Evolutionary conservation across 345 rosid genomes (phyloP).

Genomic region (Linum trigynum): DNA sequence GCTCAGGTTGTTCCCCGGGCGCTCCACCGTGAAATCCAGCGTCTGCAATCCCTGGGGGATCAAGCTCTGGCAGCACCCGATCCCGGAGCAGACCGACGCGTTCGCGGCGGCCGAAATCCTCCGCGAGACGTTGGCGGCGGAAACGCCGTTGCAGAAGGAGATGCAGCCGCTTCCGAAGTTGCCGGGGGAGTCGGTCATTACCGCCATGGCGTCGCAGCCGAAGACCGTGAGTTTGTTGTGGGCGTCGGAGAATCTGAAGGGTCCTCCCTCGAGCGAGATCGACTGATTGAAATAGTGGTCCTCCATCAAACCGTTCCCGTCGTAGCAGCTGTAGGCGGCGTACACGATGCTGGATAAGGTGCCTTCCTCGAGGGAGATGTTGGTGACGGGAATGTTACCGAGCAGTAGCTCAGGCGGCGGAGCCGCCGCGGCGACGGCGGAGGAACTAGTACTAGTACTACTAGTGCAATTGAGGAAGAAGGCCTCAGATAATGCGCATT

Average conservation of each 20-base stretch:
- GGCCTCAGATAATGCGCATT: background rate
- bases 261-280: background rate
- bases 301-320: background rate
- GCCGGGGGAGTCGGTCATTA: background rate
- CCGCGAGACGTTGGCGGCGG: background rate
- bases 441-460: too few species aligned
- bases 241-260: constrained; percentile 10
- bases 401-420: background rate
- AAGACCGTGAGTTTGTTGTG: constrained; percentile 20
- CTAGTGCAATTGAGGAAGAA: constrained; percentile 13
- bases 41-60: constrained; percentile 12
- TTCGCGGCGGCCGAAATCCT: background rate
- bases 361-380: constrained; percentile 6
- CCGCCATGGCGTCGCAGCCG: constrained; percentile 17
- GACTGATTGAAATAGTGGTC: fast-evolving
- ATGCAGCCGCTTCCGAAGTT: background rate
- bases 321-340: constrained; percentile 8
- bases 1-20: background rate
- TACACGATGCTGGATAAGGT: background rate
- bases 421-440: too few species aligned
- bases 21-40: background rate
- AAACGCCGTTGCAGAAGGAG: constrained; percentile 9
- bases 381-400: background rate
- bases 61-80: constrained; percentile 24
- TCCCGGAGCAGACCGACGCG: constrained; percentile 13